Evolutionary conservation across 164 flowering plant genomes (phyloP).

Genomic region (Stephania japonica): DNA sequence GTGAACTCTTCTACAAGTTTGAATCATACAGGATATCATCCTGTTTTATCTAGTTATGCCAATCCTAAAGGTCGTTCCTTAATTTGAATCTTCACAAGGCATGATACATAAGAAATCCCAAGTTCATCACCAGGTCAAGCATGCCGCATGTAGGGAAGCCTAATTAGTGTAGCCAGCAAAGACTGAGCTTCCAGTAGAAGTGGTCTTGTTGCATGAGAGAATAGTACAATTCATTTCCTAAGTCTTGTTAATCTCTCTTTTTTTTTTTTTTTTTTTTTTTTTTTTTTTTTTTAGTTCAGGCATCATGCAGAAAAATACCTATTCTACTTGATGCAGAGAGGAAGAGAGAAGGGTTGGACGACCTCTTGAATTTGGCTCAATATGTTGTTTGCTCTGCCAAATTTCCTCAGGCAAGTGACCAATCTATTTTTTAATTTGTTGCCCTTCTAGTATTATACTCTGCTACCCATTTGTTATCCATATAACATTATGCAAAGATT

Average conservation of each 20-base stretch:
- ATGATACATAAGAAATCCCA: background rate
- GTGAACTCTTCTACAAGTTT: too few species aligned
- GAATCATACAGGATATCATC: too few species aligned
- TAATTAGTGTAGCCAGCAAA: background rate
- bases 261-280: slow-evolving; percentile 6
- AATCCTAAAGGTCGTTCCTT: too few species aligned
- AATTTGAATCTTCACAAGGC: too few species aligned
- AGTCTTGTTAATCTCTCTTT: too few species aligned
- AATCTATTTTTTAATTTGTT: background rate
- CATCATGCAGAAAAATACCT: slow-evolving; percentile 59
- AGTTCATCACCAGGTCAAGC: background rate
- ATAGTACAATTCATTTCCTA: background rate
- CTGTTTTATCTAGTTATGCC: too few species aligned
- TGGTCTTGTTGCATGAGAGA: background rate
- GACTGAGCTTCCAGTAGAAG: background rate
- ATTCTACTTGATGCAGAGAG: slow-evolving; percentile 81
- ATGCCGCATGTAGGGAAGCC: background rate
- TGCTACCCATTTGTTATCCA: background rate
- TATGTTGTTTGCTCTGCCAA: slow-evolving; percentile 78
- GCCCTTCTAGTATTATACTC: background rate
- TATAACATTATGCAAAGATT: background rate
- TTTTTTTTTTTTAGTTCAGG: slow-evolving; percentile 43
- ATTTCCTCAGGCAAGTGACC: slow-evolving; percentile 69
- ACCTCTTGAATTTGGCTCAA: slow-evolving; percentile 49
- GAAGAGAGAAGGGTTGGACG: slow-evolving; percentile 80